Conservation (phyloP, 208 protist genomes). For the Herpetomonas muscarum region DNA sequence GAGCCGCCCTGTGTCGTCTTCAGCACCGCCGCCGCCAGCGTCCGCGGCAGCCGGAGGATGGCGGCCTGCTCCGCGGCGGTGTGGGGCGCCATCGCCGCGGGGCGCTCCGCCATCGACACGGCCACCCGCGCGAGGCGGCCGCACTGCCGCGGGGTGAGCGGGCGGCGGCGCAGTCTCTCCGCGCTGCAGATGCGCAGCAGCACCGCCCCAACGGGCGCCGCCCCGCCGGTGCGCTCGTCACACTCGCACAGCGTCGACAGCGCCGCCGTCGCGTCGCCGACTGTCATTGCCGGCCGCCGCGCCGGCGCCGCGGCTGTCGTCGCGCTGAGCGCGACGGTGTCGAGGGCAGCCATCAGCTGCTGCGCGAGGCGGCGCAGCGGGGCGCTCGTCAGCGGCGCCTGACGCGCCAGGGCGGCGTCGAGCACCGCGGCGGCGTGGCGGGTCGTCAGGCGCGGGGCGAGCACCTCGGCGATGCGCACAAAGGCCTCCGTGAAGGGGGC, state of each 20-base stretch:
- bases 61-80: neutral
- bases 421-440: neutral
- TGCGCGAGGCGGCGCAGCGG: neutral
- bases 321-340: neutral
- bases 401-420: neutral
- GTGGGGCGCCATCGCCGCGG: neutral
- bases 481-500: neutral
- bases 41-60: neutral
- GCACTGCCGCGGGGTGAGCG: neutral
- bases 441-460: neutral
- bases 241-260: too few relatives aligned
- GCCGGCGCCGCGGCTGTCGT: too few relatives aligned
- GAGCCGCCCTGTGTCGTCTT: neutral
- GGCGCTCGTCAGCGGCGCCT: neutral
- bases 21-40: neutral
- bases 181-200: neutral
- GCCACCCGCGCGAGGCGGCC: neutral
- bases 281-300: too few relatives aligned
- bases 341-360: neutral
- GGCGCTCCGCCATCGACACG: neutral
- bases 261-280: too few relatives aligned
- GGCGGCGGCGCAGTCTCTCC: neutral
- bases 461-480: constrained; percentile 1
- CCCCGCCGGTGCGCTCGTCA: neutral
- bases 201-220: neutral